Conservation (phyloP, 2,329 filamentous ascomycete genomes). For the Aspergillus udagawae region DNA sequence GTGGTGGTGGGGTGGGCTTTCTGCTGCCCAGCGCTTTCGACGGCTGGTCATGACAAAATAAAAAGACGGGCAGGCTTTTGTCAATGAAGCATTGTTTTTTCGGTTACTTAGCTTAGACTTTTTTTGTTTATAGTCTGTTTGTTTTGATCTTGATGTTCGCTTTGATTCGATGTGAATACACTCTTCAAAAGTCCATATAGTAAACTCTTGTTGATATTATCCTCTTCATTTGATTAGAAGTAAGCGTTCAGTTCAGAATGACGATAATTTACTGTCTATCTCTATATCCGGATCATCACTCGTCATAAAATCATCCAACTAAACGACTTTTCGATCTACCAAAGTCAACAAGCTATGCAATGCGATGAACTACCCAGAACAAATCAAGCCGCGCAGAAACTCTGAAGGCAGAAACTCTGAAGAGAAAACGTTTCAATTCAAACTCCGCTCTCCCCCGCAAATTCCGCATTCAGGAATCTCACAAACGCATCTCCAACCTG, state of each 20-base stretch:
- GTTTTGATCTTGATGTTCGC: background rate
- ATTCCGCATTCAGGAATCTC: slow-evolving; percentile 43
- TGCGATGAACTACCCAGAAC: background rate
- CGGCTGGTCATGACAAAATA: background rate
- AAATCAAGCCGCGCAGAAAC: background rate
- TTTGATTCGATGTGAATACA: background rate
- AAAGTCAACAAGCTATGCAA: background rate
- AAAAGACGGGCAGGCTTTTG: background rate
- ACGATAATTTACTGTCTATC: background rate
- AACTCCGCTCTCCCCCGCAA: slow-evolving; percentile 27
- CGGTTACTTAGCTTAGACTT: background rate
- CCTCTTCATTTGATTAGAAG: background rate
- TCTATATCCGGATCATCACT: background rate
- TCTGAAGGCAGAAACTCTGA: too few relatives aligned
- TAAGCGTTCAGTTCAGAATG: background rate
- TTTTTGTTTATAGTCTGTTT: slow-evolving; percentile 2
- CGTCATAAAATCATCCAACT: background rate
- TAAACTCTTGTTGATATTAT: background rate
- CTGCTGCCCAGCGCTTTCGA: background rate
- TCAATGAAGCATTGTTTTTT: slow-evolving; percentile 1
- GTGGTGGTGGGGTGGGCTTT: background rate
- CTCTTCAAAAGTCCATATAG: background rate
- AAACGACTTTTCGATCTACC: background rate
- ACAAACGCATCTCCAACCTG: slow-evolving; percentile 44
- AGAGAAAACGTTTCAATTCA: background rate